These are phyloP conservation scores for Nannochloropsis oceanica DNA, from an alignment of 108 stramenopile species.

Conservation along the genomic window DNA sequence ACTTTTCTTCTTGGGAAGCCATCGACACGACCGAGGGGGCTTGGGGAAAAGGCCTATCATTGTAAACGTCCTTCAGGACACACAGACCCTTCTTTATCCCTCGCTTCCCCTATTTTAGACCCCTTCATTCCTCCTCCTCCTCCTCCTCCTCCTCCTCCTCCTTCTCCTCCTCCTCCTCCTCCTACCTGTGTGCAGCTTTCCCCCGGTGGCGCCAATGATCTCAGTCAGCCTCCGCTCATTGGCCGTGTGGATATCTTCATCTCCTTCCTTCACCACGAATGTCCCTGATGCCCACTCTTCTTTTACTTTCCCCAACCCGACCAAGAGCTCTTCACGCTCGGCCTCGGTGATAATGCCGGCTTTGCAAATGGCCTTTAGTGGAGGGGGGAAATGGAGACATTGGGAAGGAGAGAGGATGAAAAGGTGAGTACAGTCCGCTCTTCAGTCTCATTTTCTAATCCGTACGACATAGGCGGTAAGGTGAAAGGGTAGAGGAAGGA, in stretches of 20 bases:
- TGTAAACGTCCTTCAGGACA: too few species aligned
- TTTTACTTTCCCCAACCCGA: constrained; percentile 57
- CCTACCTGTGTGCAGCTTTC: constrained; percentile 83
- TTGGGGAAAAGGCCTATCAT: too few species aligned
- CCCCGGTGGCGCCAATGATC: constrained; percentile 72
- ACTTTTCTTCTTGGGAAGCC: not conserved
- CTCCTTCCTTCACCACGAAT: constrained; percentile 52
- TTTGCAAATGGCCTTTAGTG: not conserved
- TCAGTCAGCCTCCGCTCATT: constrained; percentile 96
- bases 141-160: not conserved
- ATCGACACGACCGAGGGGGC: too few species aligned
- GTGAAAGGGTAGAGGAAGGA: not conserved
- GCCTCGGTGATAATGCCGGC: constrained; percentile 63
- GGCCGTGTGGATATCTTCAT: constrained; percentile 99
- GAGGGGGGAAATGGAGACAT: not conserved
- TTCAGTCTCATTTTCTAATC: constrained; percentile 61
- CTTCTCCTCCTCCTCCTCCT: not conserved
- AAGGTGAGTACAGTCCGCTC: constrained; percentile 56
- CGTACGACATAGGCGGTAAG: not conserved
- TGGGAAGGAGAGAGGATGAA: constrained; percentile 47
- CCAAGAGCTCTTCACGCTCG: constrained; percentile 47
- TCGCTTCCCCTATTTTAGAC: not conserved
- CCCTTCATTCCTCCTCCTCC: not conserved
- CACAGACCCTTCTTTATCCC: not conserved
- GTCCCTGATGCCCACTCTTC: constrained; percentile 76